phyloP scores from a whole-genome alignment of 495 filamentous ascomycete genomes.

The Xylaria venustula region DNA sequence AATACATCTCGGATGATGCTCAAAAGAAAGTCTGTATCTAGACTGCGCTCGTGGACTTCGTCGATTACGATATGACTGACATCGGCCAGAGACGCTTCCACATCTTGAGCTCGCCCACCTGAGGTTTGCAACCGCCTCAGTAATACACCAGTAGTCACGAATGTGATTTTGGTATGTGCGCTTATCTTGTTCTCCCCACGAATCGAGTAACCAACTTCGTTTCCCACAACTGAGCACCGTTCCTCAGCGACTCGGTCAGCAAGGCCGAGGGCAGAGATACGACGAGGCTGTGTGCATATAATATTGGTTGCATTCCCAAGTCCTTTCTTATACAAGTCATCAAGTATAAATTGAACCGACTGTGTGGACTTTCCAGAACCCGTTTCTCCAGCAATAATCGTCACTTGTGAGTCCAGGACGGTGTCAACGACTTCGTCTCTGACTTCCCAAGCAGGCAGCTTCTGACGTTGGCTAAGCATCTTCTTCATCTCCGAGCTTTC shows the following conservation, averaged over 20 bases:
- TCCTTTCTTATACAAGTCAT: conserved; percentile 77
- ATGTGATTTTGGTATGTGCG: conserved; percentile 77
- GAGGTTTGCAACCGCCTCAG: conserved; percentile 85
- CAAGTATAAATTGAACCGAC: conserved; percentile 91
- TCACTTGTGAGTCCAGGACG: conserved; percentile 75
- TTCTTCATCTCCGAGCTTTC: conserved; percentile 59
- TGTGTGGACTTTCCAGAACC: conserved; percentile 97
- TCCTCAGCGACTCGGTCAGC: conserved; percentile 95
- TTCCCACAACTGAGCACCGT: conserved; percentile 74
- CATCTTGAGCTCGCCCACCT: conserved; percentile 70
- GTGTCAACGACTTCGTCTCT: conserved; percentile 71
- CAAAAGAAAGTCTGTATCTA: conserved; percentile 93
- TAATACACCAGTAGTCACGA: conserved; percentile 96
- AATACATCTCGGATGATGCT: conserved; percentile 86
- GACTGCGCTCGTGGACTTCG: conserved; percentile 92
- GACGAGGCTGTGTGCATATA: conserved; percentile 89
- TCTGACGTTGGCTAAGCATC: conserved; percentile 67
- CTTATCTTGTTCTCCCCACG: conserved; percentile 78
- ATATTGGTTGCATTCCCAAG: conserved; percentile 83
- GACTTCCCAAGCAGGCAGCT: conserved; percentile 84
- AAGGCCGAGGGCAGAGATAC: conserved; percentile 91
- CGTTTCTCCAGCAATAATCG: conserved; percentile 95
- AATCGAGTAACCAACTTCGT: conserved; percentile 93
- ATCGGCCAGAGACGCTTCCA: conserved; percentile 76
- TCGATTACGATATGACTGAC: conserved; percentile 95